Percentiles rank a stretch among this genome's conserved stretches.
Evolutionary conservation across 2,329 filamentous ascomycete genomes (phyloP).

Genomic region (Kalmusia sp.): DNA sequence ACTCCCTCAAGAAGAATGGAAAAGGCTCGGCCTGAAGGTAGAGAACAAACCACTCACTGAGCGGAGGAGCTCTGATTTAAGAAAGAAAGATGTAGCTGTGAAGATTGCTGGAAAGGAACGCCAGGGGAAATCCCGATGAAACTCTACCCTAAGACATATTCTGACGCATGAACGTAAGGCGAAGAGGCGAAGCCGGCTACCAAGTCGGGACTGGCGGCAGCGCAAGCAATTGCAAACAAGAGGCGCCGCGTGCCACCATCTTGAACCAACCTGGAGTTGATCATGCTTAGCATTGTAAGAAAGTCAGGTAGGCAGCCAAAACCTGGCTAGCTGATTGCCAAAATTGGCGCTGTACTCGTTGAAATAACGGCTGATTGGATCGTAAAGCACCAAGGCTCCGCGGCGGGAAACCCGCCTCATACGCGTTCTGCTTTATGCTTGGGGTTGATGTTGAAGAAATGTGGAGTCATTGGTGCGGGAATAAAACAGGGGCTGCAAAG

Average conservation of each 20-base stretch:
- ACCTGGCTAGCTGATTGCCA: conserved; percentile 18
- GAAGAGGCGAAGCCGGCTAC: conserved; percentile 23
- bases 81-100: conserved; percentile 25
- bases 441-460: conserved; percentile 31
- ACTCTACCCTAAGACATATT: conserved; percentile 29
- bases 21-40: conserved; percentile 41
- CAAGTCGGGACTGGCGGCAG: conserved; percentile 19
- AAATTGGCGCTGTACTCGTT: conserved; percentile 18
- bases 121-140: conserved; percentile 21
- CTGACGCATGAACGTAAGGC: conserved; percentile 30
- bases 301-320: conserved; percentile 13
- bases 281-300: conserved; percentile 19
- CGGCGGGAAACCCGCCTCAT: conserved; percentile 32
- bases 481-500: conserved; percentile 23
- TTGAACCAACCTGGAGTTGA: conserved; percentile 16
- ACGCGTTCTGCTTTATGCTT: conserved; percentile 40
- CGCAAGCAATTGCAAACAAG: conserved; percentile 21
- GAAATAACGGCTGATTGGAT: conserved; percentile 29
- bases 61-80: conserved; percentile 35
- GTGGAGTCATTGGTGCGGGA: conserved; percentile 32
- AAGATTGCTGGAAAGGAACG: conserved; percentile 16
- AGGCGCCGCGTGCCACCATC: conserved; percentile 24
- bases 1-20: conserved; percentile 24
- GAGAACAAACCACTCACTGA: conserved; percentile 31
- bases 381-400: conserved; percentile 14